Evolutionary conservation across 192 early-diverging fungal species (phyloP), one percentile per base, ranked within the genome.

Genomic region (Lobosporangium transversale): DNA sequence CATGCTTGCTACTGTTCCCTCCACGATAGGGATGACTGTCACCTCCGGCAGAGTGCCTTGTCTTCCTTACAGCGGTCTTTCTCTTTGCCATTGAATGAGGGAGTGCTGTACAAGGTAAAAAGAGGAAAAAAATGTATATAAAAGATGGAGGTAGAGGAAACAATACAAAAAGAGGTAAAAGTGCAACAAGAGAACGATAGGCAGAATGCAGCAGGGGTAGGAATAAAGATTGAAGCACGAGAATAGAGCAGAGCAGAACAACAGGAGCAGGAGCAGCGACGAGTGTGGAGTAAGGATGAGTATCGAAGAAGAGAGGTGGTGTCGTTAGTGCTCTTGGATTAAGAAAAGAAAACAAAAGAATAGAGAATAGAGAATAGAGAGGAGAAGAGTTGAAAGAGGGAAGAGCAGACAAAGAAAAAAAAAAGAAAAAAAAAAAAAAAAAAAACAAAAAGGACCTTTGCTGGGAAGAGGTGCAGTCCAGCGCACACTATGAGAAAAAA

Each of bases 61-160:
- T 37, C 21, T 76, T 76, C 47, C 65, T 66, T 21, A 58, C 21
- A 26, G 73, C 15, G 2, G 64, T 58, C 48, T 57, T 76, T 52
- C 58, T 66, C 53, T 67, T 76, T 58, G 70, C 70, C 70, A 75
- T 71, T 17, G 36, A 30, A 20, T 21, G 35, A 57, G 56, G 29
- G 49, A 55, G 11, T 7, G 50, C 30, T 21, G 29, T 18, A 42
- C 14, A 29, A 26, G n/a, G 26, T 15, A 2, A 45, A 35, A 1
- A n/a, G 17, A 27, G 44, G 44, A 8, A 29, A 59, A 42, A n/a
- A 52, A 20, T 40, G 30, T 3, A 62, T 31, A 15, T 32, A 26
- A 27, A 24, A 43, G 31, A 15, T 29, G 60, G 23, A 17, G 24
- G 42, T 33, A 27, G 11, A 17, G 21, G 37, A 23, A 33, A 35